Evolutionary conservation across 345 rosid species (phyloP), one percentile per base, ranked within the genome.

Genomic region (Balakata baccata): DNA sequence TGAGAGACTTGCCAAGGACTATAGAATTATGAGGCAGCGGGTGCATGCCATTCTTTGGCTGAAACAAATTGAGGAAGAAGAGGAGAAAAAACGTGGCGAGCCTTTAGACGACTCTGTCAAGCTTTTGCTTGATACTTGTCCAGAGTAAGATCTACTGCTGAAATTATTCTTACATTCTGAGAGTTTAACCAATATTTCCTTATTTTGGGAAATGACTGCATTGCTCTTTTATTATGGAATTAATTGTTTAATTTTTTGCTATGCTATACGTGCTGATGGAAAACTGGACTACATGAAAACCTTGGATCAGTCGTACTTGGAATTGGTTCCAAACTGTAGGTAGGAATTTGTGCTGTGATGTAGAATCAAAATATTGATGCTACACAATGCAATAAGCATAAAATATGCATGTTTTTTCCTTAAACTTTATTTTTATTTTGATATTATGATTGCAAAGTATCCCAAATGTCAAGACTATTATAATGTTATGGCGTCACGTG

Each of bases 31-130:
- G 98, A 88, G 98, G 78, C 99, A 95, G 84, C 87, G 98, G 75
- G 98, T 95, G 70, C 96, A 92, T 67, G 97, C 98, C 8, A 92
- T 95, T 79, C 93, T 95, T 78, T 95, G 96, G 94, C 84, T 92
- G 74, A 95, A 95, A 75, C 89, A 95, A 77, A 83, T 86, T 62
- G 98, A 95, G 79, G 97, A 87, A 77, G 94, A 95, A 83, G 89
- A 87, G 81, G 99, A 95, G 90, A 91, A 84, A 75, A 95, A 86
- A 78, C 90, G 81, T 62, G 98, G 93, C 57, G 96, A 78, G 74
- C 96, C 94, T 4, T 83, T 91, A 81, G 99, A 95, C 66, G 94
- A 91, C 78, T 95, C 99, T 5, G 94, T 92, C 50, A 92, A 92
- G 81, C 84, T 83, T 59, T 86, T 95, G 88, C 92, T 95, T 75